A percentile compares a stretch with the other conserved stretches of the same genome.
These are phyloP conservation scores for Hyaloscypha bicolor DNA, from an alignment of 495 filamentous ascomycete genomes.

Conservation along the genomic window DNA sequence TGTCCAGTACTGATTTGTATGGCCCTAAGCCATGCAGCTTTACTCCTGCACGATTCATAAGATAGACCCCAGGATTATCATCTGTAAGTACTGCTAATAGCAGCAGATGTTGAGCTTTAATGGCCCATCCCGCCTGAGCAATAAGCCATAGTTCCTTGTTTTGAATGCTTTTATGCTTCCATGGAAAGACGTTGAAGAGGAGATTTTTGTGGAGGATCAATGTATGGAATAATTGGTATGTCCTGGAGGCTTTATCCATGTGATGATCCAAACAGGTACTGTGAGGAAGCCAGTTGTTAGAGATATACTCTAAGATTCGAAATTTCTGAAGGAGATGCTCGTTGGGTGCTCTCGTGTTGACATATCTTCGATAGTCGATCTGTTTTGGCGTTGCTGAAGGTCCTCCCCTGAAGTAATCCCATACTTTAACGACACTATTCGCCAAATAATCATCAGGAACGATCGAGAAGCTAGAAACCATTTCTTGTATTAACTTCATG, in stretches of 20 bases:
- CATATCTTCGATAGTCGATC: not conserved
- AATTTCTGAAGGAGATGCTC: not conserved
- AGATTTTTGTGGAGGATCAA: not conserved
- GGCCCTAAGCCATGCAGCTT: no score
- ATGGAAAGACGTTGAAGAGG: slow-evolving; percentile 8
- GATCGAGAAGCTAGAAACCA: not conserved
- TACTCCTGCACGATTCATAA: no score
- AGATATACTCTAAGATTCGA: not conserved
- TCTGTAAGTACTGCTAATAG: no score
- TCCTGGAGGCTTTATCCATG: not conserved
- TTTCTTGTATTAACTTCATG: no score
- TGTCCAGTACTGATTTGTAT: no score
- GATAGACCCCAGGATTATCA: no score
- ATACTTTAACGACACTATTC: not conserved
- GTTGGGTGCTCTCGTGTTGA: not conserved
- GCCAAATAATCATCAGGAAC: no score
- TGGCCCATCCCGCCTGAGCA: no score
- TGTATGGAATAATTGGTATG: not conserved
- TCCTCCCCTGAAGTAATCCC: not conserved
- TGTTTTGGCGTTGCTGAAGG: not conserved
- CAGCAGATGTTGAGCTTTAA: no score
- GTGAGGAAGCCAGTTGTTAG: slow-evolving; percentile 2
- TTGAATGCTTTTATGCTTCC: not conserved
- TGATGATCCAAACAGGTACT: not conserved
- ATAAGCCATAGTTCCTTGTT: no score